Base-by-base conservation (phyloP, 768 basidiomycete genomes). In the Mrakia hoshinonis region DNA sequence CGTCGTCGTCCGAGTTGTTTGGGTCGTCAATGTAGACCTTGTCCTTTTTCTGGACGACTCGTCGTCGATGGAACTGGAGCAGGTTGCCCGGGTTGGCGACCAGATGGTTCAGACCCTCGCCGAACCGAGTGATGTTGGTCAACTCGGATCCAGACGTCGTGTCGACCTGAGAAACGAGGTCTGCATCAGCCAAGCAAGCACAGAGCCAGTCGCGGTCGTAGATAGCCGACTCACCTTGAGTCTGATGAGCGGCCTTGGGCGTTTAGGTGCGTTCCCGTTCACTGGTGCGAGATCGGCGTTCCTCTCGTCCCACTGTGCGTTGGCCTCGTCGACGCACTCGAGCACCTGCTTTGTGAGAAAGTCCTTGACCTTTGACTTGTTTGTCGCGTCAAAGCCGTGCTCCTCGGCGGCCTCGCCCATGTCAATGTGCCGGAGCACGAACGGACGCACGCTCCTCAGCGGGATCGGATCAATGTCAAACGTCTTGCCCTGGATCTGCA, bases 71-170 rank as follows among this genome's bases (percentile, higher is more conserved):
- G 81, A 96, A 98, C 46, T 91, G 85, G 36, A 99, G 85, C 29
- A 96, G 85, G 77, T 98, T 95, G 34, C 92, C 85, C 20, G 96
- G 95, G 77, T 99, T 99, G 13, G 96, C 96, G 46, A 98, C 85
- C 26, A 85, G 85, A 1, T 91, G 91, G 74, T 87, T 85, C 79
- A 97, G 97, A 78, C 95, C 91, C 78, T 95, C 93, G 1, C 96
- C 95, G 78, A 99, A 96, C 12, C 96, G 89, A 65, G 95, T 89
- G 29, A 95, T 94, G 78, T 99, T 99, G 67, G 90, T 92, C 81
- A 92, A 92, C 76, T 91, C 90, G 69, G 86, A 87, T 10, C 92
- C 89, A 52, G 89, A 90, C 0, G 94, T 91, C 0, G 92, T 94
- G 77, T 95, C 92, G 22, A 95, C 92, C 89, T 88, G 74, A 20